These are phyloP conservation scores for Nyctanthes arbortristis DNA, from an alignment of 257 asterid genomes.

Conservation along the genomic window DNA sequence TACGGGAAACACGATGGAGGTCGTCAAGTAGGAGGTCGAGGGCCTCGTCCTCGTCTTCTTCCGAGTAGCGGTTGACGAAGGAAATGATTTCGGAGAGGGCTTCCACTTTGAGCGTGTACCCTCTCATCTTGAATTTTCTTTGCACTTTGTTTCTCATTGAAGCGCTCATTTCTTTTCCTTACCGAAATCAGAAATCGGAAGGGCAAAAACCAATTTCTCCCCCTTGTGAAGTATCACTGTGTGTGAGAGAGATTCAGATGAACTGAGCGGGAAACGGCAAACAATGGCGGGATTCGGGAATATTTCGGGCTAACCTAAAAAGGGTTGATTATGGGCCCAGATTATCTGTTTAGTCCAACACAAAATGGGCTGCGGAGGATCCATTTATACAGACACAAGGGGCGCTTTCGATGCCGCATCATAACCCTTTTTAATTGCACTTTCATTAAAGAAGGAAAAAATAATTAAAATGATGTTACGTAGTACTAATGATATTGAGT, in stretches of 20 bases:
- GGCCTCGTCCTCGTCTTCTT: constrained; percentile 67
- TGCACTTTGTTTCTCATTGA: constrained; percentile 70
- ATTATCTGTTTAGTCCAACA: not conserved
- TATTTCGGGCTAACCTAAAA: not conserved
- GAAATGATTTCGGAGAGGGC: constrained; percentile 71
- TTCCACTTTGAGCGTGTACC: constrained; percentile 78
- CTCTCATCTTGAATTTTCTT: constrained; percentile 86
- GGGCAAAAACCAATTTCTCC: not conserved
- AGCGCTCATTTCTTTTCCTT: constrained; percentile 40
- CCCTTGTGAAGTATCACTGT: not conserved
- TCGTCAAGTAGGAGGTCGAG: constrained; percentile 78
- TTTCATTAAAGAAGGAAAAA: too few relatives aligned
- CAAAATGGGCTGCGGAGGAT: not conserved
- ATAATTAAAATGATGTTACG: too few relatives aligned
- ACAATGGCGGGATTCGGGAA: not conserved
- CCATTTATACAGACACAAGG: too few relatives aligned
- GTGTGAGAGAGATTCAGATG: not conserved
- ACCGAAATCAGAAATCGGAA: not conserved
- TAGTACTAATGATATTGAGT: too few relatives aligned
- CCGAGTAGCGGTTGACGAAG: constrained; percentile 62
- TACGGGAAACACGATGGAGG: constrained; percentile 61
- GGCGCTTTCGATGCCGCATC: too few relatives aligned
- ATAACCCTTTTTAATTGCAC: too few relatives aligned
- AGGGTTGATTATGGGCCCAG: not conserved
- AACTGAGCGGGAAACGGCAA: constrained; percentile 33